Evolutionary conservation across 345 rosid genomes (phyloP).

Genomic region (Brassica cretica): DNA sequence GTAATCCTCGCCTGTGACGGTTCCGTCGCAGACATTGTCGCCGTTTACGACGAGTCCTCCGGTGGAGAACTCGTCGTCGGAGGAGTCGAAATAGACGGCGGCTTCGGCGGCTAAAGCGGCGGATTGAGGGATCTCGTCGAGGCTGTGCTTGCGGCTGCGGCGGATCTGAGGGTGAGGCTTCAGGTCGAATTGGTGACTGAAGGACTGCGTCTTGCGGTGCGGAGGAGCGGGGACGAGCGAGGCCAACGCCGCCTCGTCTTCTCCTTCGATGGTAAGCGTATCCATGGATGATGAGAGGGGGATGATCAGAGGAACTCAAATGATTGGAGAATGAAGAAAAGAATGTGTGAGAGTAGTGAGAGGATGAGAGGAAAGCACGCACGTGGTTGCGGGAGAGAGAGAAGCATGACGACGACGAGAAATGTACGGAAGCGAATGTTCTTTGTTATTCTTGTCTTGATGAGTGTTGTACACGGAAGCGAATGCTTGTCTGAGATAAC

Average conservation of each 20-base stretch:
- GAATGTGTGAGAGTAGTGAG: conserved; percentile 21
- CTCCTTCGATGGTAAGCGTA: conserved; percentile 49
- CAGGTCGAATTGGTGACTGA: conserved; percentile 57
- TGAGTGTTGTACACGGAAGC: conserved; percentile 18
- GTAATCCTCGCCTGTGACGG: background rate
- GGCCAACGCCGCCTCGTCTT: conserved; percentile 55
- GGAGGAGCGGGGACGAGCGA: conserved; percentile 43
- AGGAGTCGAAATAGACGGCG: conserved; percentile 42
- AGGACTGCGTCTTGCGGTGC: conserved; percentile 51
- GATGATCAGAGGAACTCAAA: background rate
- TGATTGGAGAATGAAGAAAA: background rate
- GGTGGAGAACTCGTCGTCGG: conserved; percentile 53
- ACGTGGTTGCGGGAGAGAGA: conserved; percentile 29
- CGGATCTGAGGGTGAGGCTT: conserved; percentile 41
- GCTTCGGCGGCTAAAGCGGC: conserved; percentile 32
- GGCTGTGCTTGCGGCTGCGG: conserved; percentile 57
- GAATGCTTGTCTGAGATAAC: background rate
- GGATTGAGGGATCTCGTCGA: conserved; percentile 49
- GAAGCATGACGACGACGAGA: conserved; percentile 32
- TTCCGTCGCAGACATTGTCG: background rate
- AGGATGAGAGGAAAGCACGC: conserved; percentile 22
- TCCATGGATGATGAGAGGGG: conserved; percentile 32
- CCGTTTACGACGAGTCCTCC: conserved; percentile 16
- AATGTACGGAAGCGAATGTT: conserved; percentile 40
- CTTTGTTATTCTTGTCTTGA: conserved; percentile 18